Conservation (phyloP, 2,329 filamentous ascomycete genomes). For the Domatiomyces catenatus region DNA sequence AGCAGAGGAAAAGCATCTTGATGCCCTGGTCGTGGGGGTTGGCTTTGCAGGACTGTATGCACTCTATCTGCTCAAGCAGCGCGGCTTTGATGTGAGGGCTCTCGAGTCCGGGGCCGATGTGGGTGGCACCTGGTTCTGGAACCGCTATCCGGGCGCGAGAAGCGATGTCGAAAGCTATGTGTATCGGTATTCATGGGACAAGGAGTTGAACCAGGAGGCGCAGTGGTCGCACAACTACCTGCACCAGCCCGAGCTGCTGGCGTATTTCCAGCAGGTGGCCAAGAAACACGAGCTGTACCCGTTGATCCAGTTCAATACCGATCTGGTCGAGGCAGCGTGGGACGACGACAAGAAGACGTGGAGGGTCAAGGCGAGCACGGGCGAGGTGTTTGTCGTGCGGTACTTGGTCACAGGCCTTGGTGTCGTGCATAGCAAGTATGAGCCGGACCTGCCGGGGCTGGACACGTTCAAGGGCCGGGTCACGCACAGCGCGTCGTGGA, state of each 20-base stretch:
- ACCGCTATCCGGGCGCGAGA: constrained; percentile 25
- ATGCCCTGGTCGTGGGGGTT: constrained; percentile 17
- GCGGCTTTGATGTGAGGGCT: constrained; percentile 33
- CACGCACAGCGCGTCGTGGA: constrained; percentile 45
- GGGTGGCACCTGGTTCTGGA: constrained; percentile 24
- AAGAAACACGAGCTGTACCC: constrained; percentile 30
- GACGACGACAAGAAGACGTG: constrained; percentile 25
- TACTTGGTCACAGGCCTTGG: constrained; percentile 35
- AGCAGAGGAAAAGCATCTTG: constrained; percentile 1
- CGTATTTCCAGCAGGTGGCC: constrained; percentile 34
- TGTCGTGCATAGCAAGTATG: constrained; percentile 41
- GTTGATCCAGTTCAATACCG: constrained; percentile 31
- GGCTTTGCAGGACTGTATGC: constrained; percentile 32
- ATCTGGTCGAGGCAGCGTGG: constrained; percentile 28
- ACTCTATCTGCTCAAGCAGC: constrained; percentile 36
- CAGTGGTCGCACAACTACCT: constrained; percentile 21
- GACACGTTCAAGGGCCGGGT: constrained; percentile 42
- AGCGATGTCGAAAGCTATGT: constrained; percentile 30
- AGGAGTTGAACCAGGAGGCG: constrained; percentile 27
- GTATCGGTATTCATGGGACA: constrained; percentile 32
- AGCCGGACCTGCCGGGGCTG: constrained; percentile 45
- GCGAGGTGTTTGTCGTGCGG: constrained; percentile 21
- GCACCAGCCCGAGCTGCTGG: constrained; percentile 25
- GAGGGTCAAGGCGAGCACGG: constrained; percentile 30
- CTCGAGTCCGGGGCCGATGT: constrained; percentile 37